Evolutionary conservation across 257 asterid species (phyloP).

Genomic region (Pogostemon cablin): DNA sequence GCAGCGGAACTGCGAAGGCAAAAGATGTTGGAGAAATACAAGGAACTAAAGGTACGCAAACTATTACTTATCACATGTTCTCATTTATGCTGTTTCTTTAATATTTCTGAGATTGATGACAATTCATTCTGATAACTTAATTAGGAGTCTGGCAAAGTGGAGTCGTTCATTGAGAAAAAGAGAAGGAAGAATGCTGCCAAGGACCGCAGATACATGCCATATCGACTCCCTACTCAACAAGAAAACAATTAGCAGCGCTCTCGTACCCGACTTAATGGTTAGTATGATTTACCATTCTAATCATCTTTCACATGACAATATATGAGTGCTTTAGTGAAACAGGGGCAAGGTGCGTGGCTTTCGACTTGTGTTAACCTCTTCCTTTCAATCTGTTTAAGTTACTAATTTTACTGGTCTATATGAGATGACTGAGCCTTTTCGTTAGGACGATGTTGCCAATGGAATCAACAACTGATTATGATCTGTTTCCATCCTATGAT

Average conservation of each 20-base stretch:
- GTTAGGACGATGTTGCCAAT: no score
- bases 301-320: no score
- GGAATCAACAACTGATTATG: no score
- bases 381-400: no score
- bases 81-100: background rate
- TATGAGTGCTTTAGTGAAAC: no score
- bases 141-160: constrained; percentile 82
- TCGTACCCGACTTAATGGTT: no score
- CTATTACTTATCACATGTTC: background rate
- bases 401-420: no score
- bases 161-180: constrained; percentile 78
- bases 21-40: constrained; percentile 67
- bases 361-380: no score
- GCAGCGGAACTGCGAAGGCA: constrained; percentile 83
- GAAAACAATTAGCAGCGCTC: constrained; percentile 26
- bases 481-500: no score
- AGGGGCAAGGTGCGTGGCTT: no score
- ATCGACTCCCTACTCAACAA: constrained; percentile 62
- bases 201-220: constrained; percentile 86
- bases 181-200: constrained; percentile 84
- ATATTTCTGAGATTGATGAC: background rate
- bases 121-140: constrained; percentile 18
- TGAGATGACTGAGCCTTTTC: no score
- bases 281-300: no score
- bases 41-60: constrained; percentile 72